Base-by-base conservation (phyloP, 73 alveolate genomes). In the Paramecium octaurelia region DNA sequence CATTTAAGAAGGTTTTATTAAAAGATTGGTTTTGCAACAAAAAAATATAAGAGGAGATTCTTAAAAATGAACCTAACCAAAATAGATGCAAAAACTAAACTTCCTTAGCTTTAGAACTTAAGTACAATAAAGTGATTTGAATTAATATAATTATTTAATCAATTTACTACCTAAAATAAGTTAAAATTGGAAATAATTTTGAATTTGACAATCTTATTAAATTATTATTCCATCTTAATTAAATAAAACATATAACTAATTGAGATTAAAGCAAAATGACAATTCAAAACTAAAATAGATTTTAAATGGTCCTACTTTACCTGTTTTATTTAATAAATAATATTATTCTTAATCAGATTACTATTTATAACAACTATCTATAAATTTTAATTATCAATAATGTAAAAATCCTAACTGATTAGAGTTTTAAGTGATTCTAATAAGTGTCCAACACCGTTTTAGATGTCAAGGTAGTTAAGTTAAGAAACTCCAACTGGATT, bases 1-100 rank as follows among this genome's bases (percentile, higher is more conserved):
- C 94, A 89, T 70, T 54, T 89, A 34, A 89, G 88, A 83, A 89
- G 94, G 57, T 89, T 89, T 83, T 89, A 89, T 89, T 24, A 58
- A 31, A 89, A 89, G 36, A 34, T 89, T 21, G 94, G 94, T 1
- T 89, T 89, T 58, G 75, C 77, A 4, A 31, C 71, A 27, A 89
- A 71, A 34, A 89, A 89, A 35, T 89, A 89, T 27, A 89, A 89
- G 46, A 89, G 94, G 76, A 89, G 88, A 57, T 89, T 89, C 44
- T 89, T 89, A 40, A 89, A 89, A 85, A 89, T 89, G 94, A 89
- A 89, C 8, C 58, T 58, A 12, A 89, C 94, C 1, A 89, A 71
- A 44, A 89, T 89, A 9, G 88, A 89, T 27, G 94, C 94, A 0
- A 80, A 80, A 48, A 80, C 70, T n/a, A 80, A 40, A 23, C 73